Evolutionary conservation across 1,139 yeast species (phyloP).

Genomic region (Chernovozyma sophiae-reginae): DNA sequence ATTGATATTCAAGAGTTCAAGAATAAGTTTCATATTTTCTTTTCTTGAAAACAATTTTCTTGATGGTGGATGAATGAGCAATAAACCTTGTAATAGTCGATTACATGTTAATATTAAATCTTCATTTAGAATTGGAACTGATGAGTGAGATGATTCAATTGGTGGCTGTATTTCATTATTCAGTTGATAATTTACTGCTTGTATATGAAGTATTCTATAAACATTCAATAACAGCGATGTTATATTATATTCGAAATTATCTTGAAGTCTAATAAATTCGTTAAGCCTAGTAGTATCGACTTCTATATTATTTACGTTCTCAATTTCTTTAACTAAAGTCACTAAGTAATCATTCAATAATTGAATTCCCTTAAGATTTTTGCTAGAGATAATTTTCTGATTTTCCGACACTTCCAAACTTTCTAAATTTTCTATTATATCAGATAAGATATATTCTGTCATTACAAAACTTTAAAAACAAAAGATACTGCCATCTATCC

Average conservation of each 20-base stretch:
- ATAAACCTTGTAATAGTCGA: conserved; percentile 55
- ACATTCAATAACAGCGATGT: conserved; percentile 31
- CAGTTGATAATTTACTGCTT: not conserved
- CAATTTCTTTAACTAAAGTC: not conserved
- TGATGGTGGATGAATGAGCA: conserved; percentile 58
- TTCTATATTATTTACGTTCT: not conserved
- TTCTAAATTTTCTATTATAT: conserved; percentile 1
- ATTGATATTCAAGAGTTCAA: conserved; percentile 18
- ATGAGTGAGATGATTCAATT: not conserved
- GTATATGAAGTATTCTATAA: conserved; percentile 16
- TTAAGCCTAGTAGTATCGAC: conserved; percentile 6
- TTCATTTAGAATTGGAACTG: conserved; percentile 5
- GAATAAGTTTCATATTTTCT: conserved; percentile 28
- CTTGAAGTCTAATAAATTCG: conserved; percentile 48
- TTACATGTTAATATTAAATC: conserved; percentile 23
- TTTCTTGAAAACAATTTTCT: conserved; percentile 40
- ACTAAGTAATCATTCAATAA: not conserved
- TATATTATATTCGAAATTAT: conserved; percentile 47
- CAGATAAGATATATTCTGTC: conserved; percentile 2
- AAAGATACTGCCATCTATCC: too few relatives aligned
- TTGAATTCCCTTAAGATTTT: not conserved
- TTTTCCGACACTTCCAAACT: not conserved
- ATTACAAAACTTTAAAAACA: too few relatives aligned
- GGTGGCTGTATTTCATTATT: not conserved
- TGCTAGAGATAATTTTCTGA: not conserved